Evolutionary conservation across 2,329 filamentous ascomycete genomes (phyloP).

Genomic region (Ophidiomyces ophidiicola): DNA sequence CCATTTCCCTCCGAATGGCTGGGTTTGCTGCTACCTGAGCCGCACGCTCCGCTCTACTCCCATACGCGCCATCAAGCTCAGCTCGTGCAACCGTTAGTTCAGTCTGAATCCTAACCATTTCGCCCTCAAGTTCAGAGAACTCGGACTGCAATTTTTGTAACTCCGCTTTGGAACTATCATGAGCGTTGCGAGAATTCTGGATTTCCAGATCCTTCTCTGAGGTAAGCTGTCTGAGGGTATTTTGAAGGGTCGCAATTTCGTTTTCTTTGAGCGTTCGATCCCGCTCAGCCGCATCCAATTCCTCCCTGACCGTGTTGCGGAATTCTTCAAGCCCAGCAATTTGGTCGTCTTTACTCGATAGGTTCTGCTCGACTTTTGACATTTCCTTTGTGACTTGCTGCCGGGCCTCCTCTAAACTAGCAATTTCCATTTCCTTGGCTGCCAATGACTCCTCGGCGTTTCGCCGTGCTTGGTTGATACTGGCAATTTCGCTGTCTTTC

Average conservation of each 20-base stretch:
- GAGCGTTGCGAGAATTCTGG: slow-evolving; percentile 21
- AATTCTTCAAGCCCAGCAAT: slow-evolving; percentile 17
- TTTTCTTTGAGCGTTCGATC: slow-evolving; percentile 18
- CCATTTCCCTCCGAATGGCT: slow-evolving; percentile 48
- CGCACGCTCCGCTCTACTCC: slow-evolving; percentile 55
- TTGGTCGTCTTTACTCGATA: slow-evolving; percentile 17
- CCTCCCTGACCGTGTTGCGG: slow-evolving; percentile 1
- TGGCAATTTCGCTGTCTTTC: slow-evolving; percentile 19
- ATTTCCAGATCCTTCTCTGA: slow-evolving; percentile 25
- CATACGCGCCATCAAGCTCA: slow-evolving; percentile 90
- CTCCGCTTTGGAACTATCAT: slow-evolving; percentile 27
- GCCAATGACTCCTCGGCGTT: slow-evolving; percentile 18
- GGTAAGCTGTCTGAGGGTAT: slow-evolving; percentile 19
- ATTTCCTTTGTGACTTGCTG: slow-evolving; percentile 12
- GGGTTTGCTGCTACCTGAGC: slow-evolving; percentile 52
- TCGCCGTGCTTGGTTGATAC: slow-evolving; percentile 21
- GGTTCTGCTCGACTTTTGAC: slow-evolving; percentile 16
- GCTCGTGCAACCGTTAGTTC: slow-evolving; percentile 83
- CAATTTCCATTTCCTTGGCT: slow-evolving; percentile 21
- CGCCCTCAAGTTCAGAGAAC: slow-evolving; percentile 45
- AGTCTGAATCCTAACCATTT: slow-evolving; percentile 54
- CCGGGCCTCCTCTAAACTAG: slow-evolving; percentile 17
- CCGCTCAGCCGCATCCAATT: slow-evolving; percentile 12
- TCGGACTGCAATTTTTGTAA: slow-evolving; percentile 37
- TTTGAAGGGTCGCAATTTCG: slow-evolving; percentile 16